Base-by-base conservation (phyloP, 805 yeast species). In the Kazachstania kunashirensis region DNA sequence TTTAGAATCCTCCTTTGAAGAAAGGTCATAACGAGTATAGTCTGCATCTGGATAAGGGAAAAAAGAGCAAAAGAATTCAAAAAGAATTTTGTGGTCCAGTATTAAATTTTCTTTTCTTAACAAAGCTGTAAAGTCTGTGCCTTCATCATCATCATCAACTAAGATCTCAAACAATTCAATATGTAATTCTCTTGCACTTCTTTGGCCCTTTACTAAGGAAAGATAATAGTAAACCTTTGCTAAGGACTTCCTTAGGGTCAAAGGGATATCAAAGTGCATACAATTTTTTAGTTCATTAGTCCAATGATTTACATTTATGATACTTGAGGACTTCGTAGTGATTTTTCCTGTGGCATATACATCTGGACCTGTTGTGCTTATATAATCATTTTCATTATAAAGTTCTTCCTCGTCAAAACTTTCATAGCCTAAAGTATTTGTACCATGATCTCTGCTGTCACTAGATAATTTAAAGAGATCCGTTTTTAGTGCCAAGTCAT, bases 221-320 rank as follows among this genome's bases (percentile, higher is more conserved):
- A 92, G 65, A 13, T 81, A 73, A 50, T 76, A 86, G 53, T 75
- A 88, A 2, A 84, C 82, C 38, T 66, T 65, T 1, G 84, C 76
- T 29, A 89, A 65, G 1, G 73, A 62, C 16, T 76, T 67, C 37
- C 86, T 70, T 32, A 78, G 58, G 2, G 66, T 46, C 10, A 84
- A 48, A 0, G 98, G 96, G 63, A 89, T 68, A 36, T 80, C 81
- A 49, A 81, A 76, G 47, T 72, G 73, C 37, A 85, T 56, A 73
- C 95, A 80, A 28, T 80, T 78, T 34, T 75, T 71, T 43, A 89
- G 67, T 55, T 86, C 96, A 37, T 80, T 77, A 0, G 96, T 80
- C 95, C 96, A 88, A 40, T 80, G 83, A 36, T 79, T 70, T 6
- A 85, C 79, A 31, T 78, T 71, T 6, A 82, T 76, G 6, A 84